These are phyloP conservation scores for Coniophora puteana DNA, from an alignment of 1,284 basidiomycete species.

Conservation along the genomic window DNA sequence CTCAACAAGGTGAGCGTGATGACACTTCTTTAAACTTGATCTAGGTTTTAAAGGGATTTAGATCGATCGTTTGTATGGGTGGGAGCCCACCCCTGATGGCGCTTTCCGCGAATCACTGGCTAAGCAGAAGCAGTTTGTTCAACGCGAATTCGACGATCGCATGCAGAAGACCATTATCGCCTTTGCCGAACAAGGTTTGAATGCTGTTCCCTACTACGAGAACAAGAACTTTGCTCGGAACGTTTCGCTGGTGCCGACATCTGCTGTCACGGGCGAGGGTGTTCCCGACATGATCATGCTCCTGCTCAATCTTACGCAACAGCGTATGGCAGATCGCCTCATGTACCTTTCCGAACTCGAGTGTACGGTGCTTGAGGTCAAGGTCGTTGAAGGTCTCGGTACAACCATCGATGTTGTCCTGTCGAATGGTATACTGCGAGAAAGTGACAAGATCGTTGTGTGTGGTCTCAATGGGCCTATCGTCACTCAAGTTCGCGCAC, in stretches of 20 bases:
- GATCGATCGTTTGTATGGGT: constrained; percentile 98
- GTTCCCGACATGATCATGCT: constrained; percentile 99
- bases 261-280: constrained; percentile 97
- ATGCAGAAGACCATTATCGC: constrained; percentile 84
- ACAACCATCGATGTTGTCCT: constrained; percentile 98
- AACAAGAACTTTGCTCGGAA: constrained; percentile 96
- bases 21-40: constrained; percentile 4
- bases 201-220: constrained; percentile 94
- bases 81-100: constrained; percentile 88
- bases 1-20: constrained; percentile 78
- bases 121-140: constrained; percentile 80
- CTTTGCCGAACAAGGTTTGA: constrained; percentile 97
- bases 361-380: constrained; percentile 99
- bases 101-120: constrained; percentile 91
- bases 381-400: constrained; percentile 97
- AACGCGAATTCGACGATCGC: constrained; percentile 93
- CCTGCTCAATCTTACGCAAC: constrained; percentile 95
- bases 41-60: constrained; percentile 27
- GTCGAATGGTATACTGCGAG: constrained; percentile 90
- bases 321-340: constrained; percentile 94
- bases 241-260: constrained; percentile 96
- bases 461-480: constrained; percentile 99
- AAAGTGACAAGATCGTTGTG: constrained; percentile 94
- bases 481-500: constrained; percentile 90
- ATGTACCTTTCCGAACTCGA: constrained; percentile 99